phyloP scores from a whole-genome alignment of 768 basidiomycete species.

The Lentinula boryana region DNA sequence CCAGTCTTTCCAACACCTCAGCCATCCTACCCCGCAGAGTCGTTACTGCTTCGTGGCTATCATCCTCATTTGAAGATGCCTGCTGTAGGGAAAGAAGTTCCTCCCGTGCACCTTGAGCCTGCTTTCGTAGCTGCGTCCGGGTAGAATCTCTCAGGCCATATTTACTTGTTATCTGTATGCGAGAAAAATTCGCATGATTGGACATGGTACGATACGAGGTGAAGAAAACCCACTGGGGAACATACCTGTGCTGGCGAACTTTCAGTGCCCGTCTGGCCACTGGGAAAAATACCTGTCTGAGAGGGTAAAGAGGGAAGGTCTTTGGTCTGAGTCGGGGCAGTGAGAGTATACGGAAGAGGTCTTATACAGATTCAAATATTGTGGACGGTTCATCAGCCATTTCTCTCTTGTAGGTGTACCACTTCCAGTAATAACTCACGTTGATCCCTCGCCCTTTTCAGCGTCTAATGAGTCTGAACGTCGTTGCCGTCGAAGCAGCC shows the following conservation, averaged over 20 bases:
- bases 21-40: neutral
- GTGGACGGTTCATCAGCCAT: neutral
- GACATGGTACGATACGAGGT: neutral
- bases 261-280: neutral
- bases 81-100: neutral
- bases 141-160: neutral
- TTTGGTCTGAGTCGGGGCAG: neutral
- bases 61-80: neutral
- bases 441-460: neutral
- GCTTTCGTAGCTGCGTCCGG: neutral
- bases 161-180: neutral
- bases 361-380: neutral
- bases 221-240: neutral
- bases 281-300: neutral
- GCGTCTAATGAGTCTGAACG: neutral
- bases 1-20: neutral
- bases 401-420: neutral
- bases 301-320: neutral
- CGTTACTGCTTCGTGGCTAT: neutral
- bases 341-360: neutral
- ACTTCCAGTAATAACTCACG: neutral
- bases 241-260: neutral
- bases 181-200: neutral
- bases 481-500: neutral
- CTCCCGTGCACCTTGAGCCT: neutral